Evolutionary conservation across 2,329 filamentous ascomycete genomes (phyloP), one percentile per base, ranked within the genome.

Genomic region (Arachnopeziza araneosa): DNA sequence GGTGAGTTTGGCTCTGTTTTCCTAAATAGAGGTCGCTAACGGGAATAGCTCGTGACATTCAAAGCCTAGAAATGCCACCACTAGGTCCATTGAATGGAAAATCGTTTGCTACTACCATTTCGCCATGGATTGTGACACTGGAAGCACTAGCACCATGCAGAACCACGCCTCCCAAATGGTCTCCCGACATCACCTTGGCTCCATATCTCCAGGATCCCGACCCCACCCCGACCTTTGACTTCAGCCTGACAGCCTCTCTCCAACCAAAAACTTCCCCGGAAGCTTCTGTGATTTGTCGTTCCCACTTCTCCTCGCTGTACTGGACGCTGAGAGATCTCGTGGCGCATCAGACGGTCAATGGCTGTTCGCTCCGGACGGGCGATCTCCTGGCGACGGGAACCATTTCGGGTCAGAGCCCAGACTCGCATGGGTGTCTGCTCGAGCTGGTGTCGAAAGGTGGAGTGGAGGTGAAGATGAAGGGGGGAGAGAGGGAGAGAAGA

Each of bases 31-130:
- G 17, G 17, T 3, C 4, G 17, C 36, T 44, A 24, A 44, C n/a
- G 24, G 24, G 21, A 53, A 22, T 57, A 74, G 80, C 83, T 22
- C 75, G 84, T n/a, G 84, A 87, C 67, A 83, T 88, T 22, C 84
- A 87, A 69, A 77, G 72, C 0, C 74, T 83, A 23, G 85, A 87
- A 65, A 86, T 87, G 83, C 75, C 74, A 2, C 83, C 83, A 0
- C 72, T 87, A 0, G 84, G 84, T 0, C 85, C 85, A 0, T 77
- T 87, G 56, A 84, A 86, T 55, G 78, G 79, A 1, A 88, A 88
- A 69, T 80, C 78, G 32, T 85, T 86, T 51, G 79, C 77, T 7
- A 87, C 83, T 0, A 79, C 77, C 0, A 80, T 88, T 23, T 83
- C 80, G 0, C 83, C 85, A 0, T 88, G 85, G 85, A 74, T 87